Evolutionary conservation across 2,329 filamentous ascomycete species (phyloP).

Genomic region (Xylariaceae sp.): DNA sequence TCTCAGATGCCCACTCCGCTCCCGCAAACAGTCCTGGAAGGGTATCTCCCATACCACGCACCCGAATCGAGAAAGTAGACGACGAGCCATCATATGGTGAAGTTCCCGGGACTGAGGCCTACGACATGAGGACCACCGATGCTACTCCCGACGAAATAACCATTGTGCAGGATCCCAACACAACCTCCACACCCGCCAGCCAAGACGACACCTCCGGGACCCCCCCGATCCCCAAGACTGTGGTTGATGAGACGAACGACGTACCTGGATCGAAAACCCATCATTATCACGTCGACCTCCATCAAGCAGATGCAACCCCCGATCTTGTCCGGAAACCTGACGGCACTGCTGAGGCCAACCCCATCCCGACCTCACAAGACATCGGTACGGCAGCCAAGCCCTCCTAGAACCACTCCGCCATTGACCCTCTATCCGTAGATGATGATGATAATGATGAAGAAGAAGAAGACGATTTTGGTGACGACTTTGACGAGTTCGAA

Average conservation of each 20-base stretch:
- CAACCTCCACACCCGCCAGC: constrained; percentile 24
- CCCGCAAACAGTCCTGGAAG: constrained; percentile 36
- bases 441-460: constrained; percentile 23
- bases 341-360: constrained; percentile 34
- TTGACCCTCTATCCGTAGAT: constrained; percentile 33
- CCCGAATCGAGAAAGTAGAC: constrained; percentile 56
- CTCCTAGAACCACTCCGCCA: constrained; percentile 33
- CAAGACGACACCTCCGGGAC: constrained; percentile 33
- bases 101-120: constrained; percentile 57
- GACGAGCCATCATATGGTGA: constrained; percentile 57
- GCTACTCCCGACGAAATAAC: constrained; percentile 60
- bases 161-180: constrained; percentile 35
- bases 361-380: constrained; percentile 27
- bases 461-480: constrained; percentile 49
- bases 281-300: constrained; percentile 41
- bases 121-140: constrained; percentile 52
- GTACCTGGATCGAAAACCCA: constrained; percentile 41
- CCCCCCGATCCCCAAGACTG: constrained; percentile 46
- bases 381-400: constrained; percentile 36
- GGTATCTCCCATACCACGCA: constrained; percentile 54
- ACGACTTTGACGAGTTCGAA: constrained; percentile 61
- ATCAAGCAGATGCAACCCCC: constrained; percentile 49
- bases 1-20: constrained; percentile 61
- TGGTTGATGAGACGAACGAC: constrained; percentile 51
- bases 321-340: constrained; percentile 44